Conservation (phyloP, 768 basidiomycete genomes). For the Tricholomella constricta region DNA sequence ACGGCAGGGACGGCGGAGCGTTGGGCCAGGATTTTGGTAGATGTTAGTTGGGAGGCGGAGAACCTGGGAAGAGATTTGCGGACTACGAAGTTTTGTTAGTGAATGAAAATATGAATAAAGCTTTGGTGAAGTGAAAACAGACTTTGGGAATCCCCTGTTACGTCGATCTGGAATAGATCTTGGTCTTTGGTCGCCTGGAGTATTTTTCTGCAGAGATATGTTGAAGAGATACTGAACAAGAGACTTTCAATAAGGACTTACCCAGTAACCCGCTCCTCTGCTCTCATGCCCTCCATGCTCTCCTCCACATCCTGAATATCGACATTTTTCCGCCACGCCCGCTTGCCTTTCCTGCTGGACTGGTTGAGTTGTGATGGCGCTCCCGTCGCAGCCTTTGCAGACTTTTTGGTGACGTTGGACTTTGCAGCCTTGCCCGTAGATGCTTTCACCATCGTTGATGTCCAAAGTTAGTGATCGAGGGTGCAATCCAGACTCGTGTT, state of each 20-base stretch:
- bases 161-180: conserved; percentile 81
- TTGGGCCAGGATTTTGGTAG: conserved; percentile 78
- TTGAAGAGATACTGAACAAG: neutral
- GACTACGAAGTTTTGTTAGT: conserved; percentile 38
- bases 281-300: conserved; percentile 71
- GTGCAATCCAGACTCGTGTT: too few species aligned
- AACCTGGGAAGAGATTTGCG: conserved; percentile 59
- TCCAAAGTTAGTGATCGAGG: neutral
- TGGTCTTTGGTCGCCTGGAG: conserved; percentile 69
- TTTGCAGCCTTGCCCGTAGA: conserved; percentile 2
- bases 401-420: conserved; percentile 9
- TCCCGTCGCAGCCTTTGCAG: conserved; percentile 38
- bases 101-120: neutral
- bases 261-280: conserved; percentile 84
- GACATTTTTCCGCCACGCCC: conserved; percentile 92
- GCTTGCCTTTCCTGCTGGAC: conserved; percentile 86
- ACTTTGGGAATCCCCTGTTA: conserved; percentile 78
- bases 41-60: conserved; percentile 56
- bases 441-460: conserved; percentile 10
- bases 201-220: conserved; percentile 43
- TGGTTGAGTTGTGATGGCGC: conserved; percentile 68
- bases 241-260: conserved; percentile 33
- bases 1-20: conserved; percentile 90
- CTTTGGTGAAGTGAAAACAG: conserved; percentile 19
- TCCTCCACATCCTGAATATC: conserved; percentile 79